Base-by-base conservation (phyloP, 176 grass and related monocot species). In the Triticum urartu region DNA sequence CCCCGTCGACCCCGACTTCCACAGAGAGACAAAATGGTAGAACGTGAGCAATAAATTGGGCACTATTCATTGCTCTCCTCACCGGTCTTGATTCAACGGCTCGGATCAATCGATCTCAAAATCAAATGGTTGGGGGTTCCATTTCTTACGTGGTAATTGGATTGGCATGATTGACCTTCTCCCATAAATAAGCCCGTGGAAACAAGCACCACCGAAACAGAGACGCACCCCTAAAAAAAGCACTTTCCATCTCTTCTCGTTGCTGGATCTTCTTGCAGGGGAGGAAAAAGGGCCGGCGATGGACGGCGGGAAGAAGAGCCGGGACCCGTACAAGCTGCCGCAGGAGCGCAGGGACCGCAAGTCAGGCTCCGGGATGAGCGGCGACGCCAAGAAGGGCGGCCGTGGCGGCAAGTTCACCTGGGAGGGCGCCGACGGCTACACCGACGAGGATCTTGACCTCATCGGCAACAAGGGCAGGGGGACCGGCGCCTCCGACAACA, bases 361-460 rank as follows among this genome's bases (percentile, higher is more conserved):
- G 78, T 98, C 93, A 13, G 88, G 81, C 48, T 77, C 91, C 10
- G 93, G 95, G 21, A 90, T 95, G 91, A 98, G 32, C 88, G 93
- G 95, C 25, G 90, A 88, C 30, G 88, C 93, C 61, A 98, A 95
- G 90, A 98, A 98, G 79, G 93, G 96, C 79, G 93, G 96, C 36
- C 91, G 94, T 70, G 96, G 96, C 61, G 96, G 93, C 47, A 98
- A 95, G 87, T 98, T 95, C 91, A 98, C 95, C 25, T 98, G 95
- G 95, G 95, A 89, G 71, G 95, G 95, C 79, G 65, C 88, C 56
- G 83, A 87, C 56, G 80, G 86, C 62, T 84, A 64, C 69, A 47
- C 77, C 42, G 89, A 93, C 64, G 92, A 80, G 60, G 95, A 92
- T 73, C 14, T 87, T 81, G 70, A 75, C 79, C 65, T 73, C 82